phyloP scores from a whole-genome alignment of 495 filamentous ascomycete species.

The Diplogelasinospora grovesii region DNA sequence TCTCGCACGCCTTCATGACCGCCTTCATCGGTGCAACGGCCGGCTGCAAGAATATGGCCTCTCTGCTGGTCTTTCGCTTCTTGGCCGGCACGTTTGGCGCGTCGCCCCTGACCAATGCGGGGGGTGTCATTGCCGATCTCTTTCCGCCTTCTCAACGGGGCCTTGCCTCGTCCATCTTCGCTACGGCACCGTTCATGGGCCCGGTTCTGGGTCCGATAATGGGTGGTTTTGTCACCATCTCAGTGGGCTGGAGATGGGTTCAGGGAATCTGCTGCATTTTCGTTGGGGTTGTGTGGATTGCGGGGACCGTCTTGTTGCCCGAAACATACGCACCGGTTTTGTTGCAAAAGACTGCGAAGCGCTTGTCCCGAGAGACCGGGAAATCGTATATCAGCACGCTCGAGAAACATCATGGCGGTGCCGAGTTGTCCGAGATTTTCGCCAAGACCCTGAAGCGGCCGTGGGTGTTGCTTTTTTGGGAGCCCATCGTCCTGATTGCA shows the following conservation, averaged over 20 bases:
- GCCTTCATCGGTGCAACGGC: conserved; percentile 64
- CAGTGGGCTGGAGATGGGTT: conserved; percentile 59
- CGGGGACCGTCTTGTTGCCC: conserved; percentile 60
- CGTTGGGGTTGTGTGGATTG: conserved; percentile 55
- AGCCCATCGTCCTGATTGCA: conserved; percentile 76
- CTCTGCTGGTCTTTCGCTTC: conserved; percentile 68
- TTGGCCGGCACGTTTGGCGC: conserved; percentile 74
- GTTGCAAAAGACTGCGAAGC: conserved; percentile 60
- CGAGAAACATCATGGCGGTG: conserved; percentile 53
- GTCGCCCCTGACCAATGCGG: conserved; percentile 64
- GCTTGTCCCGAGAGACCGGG: conserved; percentile 60
- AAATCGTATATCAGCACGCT: conserved; percentile 51
- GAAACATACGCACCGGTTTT: conserved; percentile 77
- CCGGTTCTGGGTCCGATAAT: conserved; percentile 54
- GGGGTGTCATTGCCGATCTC: conserved; percentile 71
- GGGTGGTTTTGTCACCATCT: conserved; percentile 50
- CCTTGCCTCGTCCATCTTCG: conserved; percentile 57
- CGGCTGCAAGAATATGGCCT: conserved; percentile 54
- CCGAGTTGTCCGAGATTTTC: conserved; percentile 40
- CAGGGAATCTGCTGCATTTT: conserved; percentile 63
- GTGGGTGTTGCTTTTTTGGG: conserved; percentile 66
- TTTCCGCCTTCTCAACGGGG: conserved; percentile 62
- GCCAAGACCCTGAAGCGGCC: conserved; percentile 54
- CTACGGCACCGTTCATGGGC: conserved; percentile 62
- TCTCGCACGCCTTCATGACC: conserved; percentile 56